Conservation (phyloP, 2,329 filamentous ascomycete species). For the Byssothecium circinans region DNA sequence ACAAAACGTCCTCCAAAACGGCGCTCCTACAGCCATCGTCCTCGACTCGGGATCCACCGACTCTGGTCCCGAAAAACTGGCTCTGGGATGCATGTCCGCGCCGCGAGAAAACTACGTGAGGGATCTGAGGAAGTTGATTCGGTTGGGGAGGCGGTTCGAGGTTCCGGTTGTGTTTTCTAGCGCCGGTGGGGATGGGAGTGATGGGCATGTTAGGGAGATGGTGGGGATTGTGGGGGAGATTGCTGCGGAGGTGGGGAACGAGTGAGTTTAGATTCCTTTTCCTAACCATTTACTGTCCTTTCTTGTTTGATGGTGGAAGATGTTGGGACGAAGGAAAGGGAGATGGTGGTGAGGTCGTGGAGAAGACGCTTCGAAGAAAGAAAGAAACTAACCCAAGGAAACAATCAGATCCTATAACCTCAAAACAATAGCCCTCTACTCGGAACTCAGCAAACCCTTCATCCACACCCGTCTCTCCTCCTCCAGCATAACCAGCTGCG, state of each 20-base stretch:
- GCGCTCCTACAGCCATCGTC: conserved; percentile 24
- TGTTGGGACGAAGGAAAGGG: background rate
- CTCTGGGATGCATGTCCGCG: conserved; percentile 18
- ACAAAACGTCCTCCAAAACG: conserved; percentile 4
- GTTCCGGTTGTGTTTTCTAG: conserved; percentile 25
- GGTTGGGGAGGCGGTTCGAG: conserved; percentile 8
- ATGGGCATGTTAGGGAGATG: conserved; percentile 26
- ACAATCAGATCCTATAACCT: conserved; percentile 21
- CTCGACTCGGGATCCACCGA: conserved; percentile 31
- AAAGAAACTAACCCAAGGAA: background rate
- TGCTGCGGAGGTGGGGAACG: conserved; percentile 9
- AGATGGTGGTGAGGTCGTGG: no score
- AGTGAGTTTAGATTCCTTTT: conserved; percentile 7
- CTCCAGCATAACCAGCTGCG: conserved; percentile 38
- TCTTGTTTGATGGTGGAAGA: background rate
- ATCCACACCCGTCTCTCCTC: conserved; percentile 11
- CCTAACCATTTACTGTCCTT: background rate
- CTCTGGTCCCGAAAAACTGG: conserved; percentile 26
- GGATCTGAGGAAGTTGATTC: conserved; percentile 23
- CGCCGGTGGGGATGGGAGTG: conserved; percentile 26
- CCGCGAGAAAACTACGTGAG: conserved; percentile 19
- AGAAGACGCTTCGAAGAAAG: no score
- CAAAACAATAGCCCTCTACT: conserved; percentile 22
- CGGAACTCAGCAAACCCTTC: conserved; percentile 29
- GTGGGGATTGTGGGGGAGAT: conserved; percentile 18